phyloP scores from a whole-genome alignment of 129 eudicot genomes.

The Scalesia atractyloides region DNA sequence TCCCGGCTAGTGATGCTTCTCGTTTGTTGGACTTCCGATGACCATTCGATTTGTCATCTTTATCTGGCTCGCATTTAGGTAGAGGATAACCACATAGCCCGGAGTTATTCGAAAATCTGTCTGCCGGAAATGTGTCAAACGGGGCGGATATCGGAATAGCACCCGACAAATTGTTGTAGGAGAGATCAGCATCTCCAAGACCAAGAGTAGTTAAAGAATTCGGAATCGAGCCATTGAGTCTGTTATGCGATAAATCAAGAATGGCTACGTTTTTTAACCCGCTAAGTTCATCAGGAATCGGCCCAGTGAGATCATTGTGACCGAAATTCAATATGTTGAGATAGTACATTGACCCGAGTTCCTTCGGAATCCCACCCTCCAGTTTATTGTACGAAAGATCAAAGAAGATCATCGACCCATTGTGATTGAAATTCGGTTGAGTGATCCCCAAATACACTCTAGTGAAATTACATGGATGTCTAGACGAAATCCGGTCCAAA shows the following conservation, averaged over 20 bases:
- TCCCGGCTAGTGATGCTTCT: slow-evolving; percentile 82
- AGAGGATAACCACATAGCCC: slow-evolving; percentile 93
- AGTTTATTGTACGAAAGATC: slow-evolving; percentile 74
- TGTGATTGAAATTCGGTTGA: slow-evolving; percentile 84
- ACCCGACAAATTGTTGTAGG: slow-evolving; percentile 72
- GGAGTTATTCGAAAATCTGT: slow-evolving; percentile 65
- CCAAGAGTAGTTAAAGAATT: slow-evolving; percentile 59
- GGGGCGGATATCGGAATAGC: slow-evolving; percentile 77
- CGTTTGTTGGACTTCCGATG: slow-evolving; percentile 58
- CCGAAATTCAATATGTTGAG: slow-evolving; percentile 66
- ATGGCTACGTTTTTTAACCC: slow-evolving; percentile 69
- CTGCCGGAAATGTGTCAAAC: slow-evolving; percentile 73
- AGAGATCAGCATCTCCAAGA: slow-evolving; percentile 80
- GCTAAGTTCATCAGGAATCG: slow-evolving; percentile 78
- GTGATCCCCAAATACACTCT: slow-evolving; percentile 65
- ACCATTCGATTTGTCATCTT: slow-evolving; percentile 17
- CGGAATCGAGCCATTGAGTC: slow-evolving; percentile 81
- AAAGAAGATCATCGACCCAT: slow-evolving; percentile 92
- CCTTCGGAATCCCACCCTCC: slow-evolving; percentile 89
- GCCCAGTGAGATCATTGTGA: slow-evolving; percentile 81
- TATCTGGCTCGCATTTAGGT: slow-evolving; percentile 36
- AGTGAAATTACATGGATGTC: slow-evolving; percentile 80
- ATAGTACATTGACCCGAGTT: slow-evolving; percentile 85
- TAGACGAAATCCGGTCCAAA: slow-evolving; percentile 60
- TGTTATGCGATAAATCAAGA: slow-evolving; percentile 77